A percentile compares a stretch with the other conserved stretches of the same genome.
Conservation (phyloP, 2,329 filamentous ascomycete species). For the Exophiala sp. region DNA sequence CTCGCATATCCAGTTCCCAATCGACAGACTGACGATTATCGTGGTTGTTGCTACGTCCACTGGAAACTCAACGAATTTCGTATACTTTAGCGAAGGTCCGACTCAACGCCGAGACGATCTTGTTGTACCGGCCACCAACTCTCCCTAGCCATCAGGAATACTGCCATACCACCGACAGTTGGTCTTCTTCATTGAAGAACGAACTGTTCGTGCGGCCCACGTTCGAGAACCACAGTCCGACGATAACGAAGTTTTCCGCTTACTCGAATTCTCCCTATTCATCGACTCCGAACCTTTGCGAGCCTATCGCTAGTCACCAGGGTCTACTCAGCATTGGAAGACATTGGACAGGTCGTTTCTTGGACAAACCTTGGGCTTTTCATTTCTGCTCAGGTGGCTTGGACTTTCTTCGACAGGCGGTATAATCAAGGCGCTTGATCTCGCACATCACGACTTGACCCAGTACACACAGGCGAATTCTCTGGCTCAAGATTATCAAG, state of each 20-base stretch:
- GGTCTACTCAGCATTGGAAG: too few relatives aligned
- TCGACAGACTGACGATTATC: conserved; percentile 8
- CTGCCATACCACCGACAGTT: conserved; percentile 4
- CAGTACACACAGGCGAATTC: neutral
- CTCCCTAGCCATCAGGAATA: neutral
- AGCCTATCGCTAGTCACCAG: too few relatives aligned
- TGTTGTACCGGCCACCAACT: neutral
- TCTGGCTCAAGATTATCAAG: neutral
- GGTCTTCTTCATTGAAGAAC: conserved; percentile 22
- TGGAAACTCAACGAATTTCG: conserved; percentile 3
- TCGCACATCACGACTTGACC: neutral
- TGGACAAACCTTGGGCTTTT: neutral
- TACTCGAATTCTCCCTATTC: too few relatives aligned
- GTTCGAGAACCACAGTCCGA: neutral
- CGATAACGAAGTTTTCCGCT: too few relatives aligned
- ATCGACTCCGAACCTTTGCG: too few relatives aligned
- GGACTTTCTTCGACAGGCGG: conserved; percentile 6
- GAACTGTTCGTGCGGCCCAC: conserved; percentile 7
- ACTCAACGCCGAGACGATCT: neutral
- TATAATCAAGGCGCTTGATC: conserved; percentile 2
- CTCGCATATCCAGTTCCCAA: conserved; percentile 12
- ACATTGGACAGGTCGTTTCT: neutral
- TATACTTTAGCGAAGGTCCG: neutral
- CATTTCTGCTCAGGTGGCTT: too few relatives aligned
- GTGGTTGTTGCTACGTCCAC: conserved; percentile 5